Evolutionary conservation across 1,284 basidiomycete genomes (phyloP).

Genomic region (Sutorius eximius): DNA sequence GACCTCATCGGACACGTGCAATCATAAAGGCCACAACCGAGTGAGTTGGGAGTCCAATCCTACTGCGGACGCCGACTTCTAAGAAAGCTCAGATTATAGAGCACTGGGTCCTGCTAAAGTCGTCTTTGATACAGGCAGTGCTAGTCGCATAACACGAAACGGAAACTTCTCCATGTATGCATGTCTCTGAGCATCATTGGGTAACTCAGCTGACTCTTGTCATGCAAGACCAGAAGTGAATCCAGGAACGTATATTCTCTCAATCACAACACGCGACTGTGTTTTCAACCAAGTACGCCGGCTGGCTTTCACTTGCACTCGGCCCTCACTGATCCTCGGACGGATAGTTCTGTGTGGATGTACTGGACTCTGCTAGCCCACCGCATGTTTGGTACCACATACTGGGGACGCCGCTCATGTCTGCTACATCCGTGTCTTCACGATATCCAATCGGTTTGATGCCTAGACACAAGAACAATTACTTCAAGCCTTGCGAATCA

Average conservation of each 20-base stretch:
- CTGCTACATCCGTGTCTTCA: slow-evolving; percentile 56
- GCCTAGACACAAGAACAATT: slow-evolving; percentile 55
- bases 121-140: slow-evolving; percentile 57
- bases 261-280: slow-evolving; percentile 63
- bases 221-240: slow-evolving; percentile 57
- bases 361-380: slow-evolving; percentile 44
- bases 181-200: slow-evolving; percentile 23
- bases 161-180: slow-evolving; percentile 78
- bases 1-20: slow-evolving; percentile 58
- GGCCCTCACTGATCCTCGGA: slow-evolving; percentile 2
- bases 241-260: slow-evolving; percentile 64
- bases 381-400: slow-evolving; percentile 64
- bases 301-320: background rate
- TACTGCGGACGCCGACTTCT: slow-evolving; percentile 1
- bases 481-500: slow-evolving; percentile 69
- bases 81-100: slow-evolving; percentile 37
- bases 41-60: slow-evolving; percentile 38
- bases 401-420: slow-evolving; percentile 66
- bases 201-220: slow-evolving; percentile 15
- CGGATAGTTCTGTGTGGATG: slow-evolving; percentile 51
- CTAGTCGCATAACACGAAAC: slow-evolving; percentile 51
- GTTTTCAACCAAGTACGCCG: slow-evolving; percentile 63
- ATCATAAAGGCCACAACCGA: slow-evolving; percentile 64
- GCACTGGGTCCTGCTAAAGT: slow-evolving; percentile 59
- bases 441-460: slow-evolving; percentile 64